Evolutionary conservation across 2,329 filamentous ascomycete species (phyloP).

Genomic region (Claviceps sorghi): DNA sequence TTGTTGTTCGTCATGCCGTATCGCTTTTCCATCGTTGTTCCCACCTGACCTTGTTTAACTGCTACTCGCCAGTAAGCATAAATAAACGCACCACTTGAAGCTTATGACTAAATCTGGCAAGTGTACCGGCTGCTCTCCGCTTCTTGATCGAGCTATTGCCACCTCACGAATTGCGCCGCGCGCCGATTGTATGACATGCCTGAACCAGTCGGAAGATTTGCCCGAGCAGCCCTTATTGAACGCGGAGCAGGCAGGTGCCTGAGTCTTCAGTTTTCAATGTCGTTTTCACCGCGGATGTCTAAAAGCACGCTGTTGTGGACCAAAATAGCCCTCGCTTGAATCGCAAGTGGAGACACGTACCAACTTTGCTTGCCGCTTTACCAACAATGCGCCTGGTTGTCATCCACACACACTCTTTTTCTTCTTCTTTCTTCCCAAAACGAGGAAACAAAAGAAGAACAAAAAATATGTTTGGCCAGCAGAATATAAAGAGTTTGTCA

Average conservation of each 20-base stretch:
- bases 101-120: not conserved
- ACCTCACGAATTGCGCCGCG: not conserved
- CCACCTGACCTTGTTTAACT: not conserved
- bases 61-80: not conserved
- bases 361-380: not conserved
- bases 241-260: not conserved
- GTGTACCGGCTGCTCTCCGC: not conserved
- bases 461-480: not conserved
- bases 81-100: not conserved
- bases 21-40: not conserved
- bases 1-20: not conserved
- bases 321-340: not conserved
- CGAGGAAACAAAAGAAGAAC: too few species aligned
- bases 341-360: not conserved
- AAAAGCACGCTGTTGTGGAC: not conserved
- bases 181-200: not conserved
- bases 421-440: not conserved
- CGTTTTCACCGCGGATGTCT: not conserved
- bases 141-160: not conserved
- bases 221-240: not conserved
- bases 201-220: constrained; percentile 1
- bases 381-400: not conserved
- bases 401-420: not conserved
- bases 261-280: not conserved
- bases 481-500: not conserved